Percentiles rank a stretch among this genome's conserved stretches.
phyloP scores from a whole-genome alignment of 169 alveolate genomes.

The Amoebophrya sp. region DNA sequence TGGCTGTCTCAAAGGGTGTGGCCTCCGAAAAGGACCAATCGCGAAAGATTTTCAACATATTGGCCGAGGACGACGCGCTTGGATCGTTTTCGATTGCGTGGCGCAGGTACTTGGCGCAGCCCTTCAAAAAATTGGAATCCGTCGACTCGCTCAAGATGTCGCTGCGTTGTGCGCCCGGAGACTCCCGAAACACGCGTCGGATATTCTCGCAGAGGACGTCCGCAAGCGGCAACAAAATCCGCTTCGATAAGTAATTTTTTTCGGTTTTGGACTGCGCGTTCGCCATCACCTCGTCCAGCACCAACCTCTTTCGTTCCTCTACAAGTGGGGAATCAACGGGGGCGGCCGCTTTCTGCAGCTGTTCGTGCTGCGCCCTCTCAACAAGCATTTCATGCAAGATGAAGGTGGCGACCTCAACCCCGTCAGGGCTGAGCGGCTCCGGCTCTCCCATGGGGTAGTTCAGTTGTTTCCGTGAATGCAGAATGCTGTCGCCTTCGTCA shows the following conservation, averaged over 20 bases:
- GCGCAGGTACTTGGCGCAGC: background rate
- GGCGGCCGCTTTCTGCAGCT: no score
- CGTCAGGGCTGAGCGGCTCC: background rate
- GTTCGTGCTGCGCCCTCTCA: no score
- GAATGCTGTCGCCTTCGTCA: background rate
- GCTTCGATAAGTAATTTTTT: background rate
- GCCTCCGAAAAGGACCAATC: no score
- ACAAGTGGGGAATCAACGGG: no score
- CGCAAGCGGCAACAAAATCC: background rate
- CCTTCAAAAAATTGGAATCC: background rate
- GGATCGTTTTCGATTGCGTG: background rate
- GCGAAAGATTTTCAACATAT: no score
- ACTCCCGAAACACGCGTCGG: background rate
- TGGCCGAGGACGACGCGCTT: no score
- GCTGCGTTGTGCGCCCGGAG: background rate
- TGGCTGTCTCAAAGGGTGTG: no score
- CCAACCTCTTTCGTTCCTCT: no score
- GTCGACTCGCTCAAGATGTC: background rate
- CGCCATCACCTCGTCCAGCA: background rate
- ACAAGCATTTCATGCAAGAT: background rate
- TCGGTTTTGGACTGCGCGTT: background rate
- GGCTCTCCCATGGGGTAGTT: background rate
- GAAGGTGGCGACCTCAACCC: background rate
- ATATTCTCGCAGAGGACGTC: background rate
- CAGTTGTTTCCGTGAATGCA: background rate